Conservation (phyloP, 495 filamentous ascomycete species). For the Podospora pseudocomata region DNA sequence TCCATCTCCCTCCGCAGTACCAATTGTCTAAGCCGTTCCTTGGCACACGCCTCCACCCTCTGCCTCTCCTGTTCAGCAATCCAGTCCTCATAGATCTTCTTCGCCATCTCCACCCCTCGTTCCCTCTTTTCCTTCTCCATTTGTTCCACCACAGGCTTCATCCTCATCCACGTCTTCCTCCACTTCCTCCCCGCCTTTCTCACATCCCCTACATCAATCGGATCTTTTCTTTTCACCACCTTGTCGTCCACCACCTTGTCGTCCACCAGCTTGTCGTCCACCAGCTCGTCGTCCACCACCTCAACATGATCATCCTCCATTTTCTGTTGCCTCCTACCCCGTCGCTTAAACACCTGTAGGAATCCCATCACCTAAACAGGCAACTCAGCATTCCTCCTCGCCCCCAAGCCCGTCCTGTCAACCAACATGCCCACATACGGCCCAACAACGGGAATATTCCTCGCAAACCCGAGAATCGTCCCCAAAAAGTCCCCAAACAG, state of each 20-base stretch:
- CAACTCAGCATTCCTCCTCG: conserved; percentile 67
- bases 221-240: background rate
- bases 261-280: background rate
- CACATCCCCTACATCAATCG: background rate
- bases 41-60: no score
- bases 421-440: conserved; percentile 70
- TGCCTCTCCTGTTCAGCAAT: no score
- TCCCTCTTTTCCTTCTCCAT: background rate
- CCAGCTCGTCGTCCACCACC: no score
- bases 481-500: conserved; percentile 94
- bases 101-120: background rate
- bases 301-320: background rate
- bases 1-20: no score
- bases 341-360: background rate
- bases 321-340: background rate
- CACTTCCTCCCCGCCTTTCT: background rate
- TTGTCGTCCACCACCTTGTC: background rate
- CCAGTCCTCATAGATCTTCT: no score
- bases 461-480: conserved; percentile 84
- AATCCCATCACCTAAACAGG: conserved; percentile 54
- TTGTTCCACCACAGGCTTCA: background rate
- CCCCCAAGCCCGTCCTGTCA: conserved; percentile 57
- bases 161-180: background rate
- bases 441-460: conserved; percentile 79
- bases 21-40: no score